Conservation (phyloP, 1,284 basidiomycete species). For the Cryptococcus sp. region DNA sequence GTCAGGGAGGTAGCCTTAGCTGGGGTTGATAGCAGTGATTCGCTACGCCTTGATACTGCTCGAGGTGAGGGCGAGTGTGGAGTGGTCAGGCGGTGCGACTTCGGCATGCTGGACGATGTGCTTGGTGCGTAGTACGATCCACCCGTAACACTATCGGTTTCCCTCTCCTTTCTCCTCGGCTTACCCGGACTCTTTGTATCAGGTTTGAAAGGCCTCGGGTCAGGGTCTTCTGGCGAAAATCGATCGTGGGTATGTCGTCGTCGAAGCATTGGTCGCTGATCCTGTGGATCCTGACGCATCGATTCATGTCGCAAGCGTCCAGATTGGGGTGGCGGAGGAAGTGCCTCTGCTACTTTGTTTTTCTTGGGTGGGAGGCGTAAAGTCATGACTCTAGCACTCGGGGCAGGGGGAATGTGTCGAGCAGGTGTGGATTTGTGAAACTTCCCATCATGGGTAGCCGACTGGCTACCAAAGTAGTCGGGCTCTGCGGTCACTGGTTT, state of each 20-base stretch:
- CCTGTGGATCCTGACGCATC: background rate
- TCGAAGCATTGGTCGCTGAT: background rate
- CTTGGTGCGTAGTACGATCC: background rate
- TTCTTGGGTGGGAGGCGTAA: slow-evolving; percentile 1
- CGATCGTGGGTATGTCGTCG: slow-evolving; percentile 8
- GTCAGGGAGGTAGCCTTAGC: background rate
- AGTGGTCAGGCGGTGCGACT: too few relatives aligned
- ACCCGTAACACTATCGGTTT: background rate
- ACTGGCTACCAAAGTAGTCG: slow-evolving; percentile 2
- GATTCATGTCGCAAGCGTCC: background rate
- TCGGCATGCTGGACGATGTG: background rate
- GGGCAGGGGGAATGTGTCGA: background rate
- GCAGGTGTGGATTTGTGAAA: background rate
- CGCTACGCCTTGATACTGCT: too few relatives aligned
- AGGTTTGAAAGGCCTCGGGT: background rate
- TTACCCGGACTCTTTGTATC: background rate
- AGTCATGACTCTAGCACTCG: background rate
- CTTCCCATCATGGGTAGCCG: background rate
- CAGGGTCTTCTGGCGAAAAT: background rate
- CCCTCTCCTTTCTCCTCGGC: background rate
- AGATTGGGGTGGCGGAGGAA: slow-evolving; percentile 1
- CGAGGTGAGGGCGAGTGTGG: too few relatives aligned
- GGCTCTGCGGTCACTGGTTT: slow-evolving; percentile 8
- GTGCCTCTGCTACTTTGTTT: background rate
- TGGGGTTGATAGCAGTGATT: too few relatives aligned